A percentile compares a stretch with the other conserved stretches of the same genome.
Evolutionary conservation across 2,329 filamentous ascomycete genomes (phyloP).

Genomic region (Metarhizium robertsii): DNA sequence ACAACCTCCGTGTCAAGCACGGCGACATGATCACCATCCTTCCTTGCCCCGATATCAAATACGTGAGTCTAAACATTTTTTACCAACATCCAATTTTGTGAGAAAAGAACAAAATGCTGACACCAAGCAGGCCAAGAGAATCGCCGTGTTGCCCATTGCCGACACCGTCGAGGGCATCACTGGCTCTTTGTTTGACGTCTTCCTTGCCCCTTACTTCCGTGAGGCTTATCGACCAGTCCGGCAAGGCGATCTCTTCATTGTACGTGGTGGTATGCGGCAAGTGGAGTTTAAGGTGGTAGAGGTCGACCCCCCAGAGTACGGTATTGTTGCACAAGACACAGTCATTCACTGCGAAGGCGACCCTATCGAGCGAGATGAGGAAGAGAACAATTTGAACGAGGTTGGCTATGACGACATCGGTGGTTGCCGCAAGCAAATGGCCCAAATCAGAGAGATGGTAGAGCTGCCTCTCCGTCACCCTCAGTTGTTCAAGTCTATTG

Average conservation of each 20-base stretch:
- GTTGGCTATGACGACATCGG: conserved; percentile 99
- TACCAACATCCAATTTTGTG: neutral
- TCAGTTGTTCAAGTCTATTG: conserved; percentile 99
- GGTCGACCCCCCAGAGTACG: conserved; percentile 95
- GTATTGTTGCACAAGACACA: conserved; percentile 96
- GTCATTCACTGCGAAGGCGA: conserved; percentile 94
- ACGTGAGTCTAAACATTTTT: conserved; percentile 51
- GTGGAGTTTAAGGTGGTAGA: conserved; percentile 99
- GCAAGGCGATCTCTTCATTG: conserved; percentile 96
- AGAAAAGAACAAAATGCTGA: neutral
- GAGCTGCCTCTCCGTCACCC: conserved; percentile 94
- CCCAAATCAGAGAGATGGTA: conserved; percentile 96
- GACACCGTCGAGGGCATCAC: conserved; percentile 97
- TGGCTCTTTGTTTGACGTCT: conserved; percentile 96
- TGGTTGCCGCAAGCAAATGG: conserved; percentile 99
- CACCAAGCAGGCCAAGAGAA: conserved; percentile 75
- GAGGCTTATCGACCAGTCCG: conserved; percentile 96
- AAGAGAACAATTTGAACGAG: conserved; percentile 98
- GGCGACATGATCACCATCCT: conserved; percentile 97
- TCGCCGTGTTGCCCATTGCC: conserved; percentile 94
- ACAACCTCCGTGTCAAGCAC: conserved; percentile 97
- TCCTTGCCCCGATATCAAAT: conserved; percentile 99
- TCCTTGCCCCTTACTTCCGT: conserved; percentile 98
- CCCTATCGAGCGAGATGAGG: conserved; percentile 88
- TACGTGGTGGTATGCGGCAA: conserved; percentile 95